These are phyloP conservation scores for Theileria luwenshuni DNA, from an alignment of 169 alveolate species.

Conservation along the genomic window DNA sequence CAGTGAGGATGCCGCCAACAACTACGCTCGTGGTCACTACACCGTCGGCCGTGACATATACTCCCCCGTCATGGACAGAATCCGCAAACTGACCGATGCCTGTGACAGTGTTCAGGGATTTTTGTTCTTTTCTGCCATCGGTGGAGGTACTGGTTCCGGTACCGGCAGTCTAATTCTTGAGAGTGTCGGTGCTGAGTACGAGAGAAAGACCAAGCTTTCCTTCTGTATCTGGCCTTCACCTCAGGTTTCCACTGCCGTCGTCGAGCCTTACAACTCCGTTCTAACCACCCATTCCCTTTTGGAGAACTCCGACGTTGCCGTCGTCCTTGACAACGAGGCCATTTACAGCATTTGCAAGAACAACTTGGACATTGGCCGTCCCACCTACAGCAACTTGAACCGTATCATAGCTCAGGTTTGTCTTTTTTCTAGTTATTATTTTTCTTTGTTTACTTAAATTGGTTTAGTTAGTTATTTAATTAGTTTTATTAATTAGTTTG, in stretches of 20 bases:
- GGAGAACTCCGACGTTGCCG: slow-evolving; percentile 94
- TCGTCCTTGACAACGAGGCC: slow-evolving; percentile 93
- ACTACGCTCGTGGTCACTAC: slow-evolving; percentile 93
- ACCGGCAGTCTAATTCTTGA: slow-evolving; percentile 91
- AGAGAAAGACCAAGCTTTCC: slow-evolving; percentile 90
- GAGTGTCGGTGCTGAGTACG: slow-evolving; percentile 91
- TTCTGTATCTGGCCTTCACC: slow-evolving; percentile 94
- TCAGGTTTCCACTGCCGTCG: slow-evolving; percentile 91
- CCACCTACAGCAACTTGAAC: slow-evolving; percentile 91
- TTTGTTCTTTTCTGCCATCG: slow-evolving; percentile 92
- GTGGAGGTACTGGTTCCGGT: slow-evolving; percentile 98
- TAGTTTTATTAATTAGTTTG: too few relatives aligned
- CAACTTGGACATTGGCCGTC: slow-evolving; percentile 90
- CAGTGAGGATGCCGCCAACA: slow-evolving; percentile 95
- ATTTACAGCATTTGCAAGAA: slow-evolving; percentile 90
- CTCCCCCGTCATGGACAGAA: slow-evolving; percentile 90
- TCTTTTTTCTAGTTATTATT: too few relatives aligned
- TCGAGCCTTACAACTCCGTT: slow-evolving; percentile 96
- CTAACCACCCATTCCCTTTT: slow-evolving; percentile 90
- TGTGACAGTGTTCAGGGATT: slow-evolving; percentile 95
- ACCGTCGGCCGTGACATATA: slow-evolving; percentile 90
- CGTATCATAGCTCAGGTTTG: slow-evolving; percentile 92
- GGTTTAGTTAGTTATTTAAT: too few relatives aligned
- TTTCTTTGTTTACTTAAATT: too few relatives aligned
- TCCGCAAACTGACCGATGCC: slow-evolving; percentile 92